Percentiles rank a stretch among this genome's conserved stretches.
These are phyloP conservation scores for Lasiodiplodia sp. DNA, from an alignment of 2,329 filamentous ascomycete species.

Conservation along the genomic window DNA sequence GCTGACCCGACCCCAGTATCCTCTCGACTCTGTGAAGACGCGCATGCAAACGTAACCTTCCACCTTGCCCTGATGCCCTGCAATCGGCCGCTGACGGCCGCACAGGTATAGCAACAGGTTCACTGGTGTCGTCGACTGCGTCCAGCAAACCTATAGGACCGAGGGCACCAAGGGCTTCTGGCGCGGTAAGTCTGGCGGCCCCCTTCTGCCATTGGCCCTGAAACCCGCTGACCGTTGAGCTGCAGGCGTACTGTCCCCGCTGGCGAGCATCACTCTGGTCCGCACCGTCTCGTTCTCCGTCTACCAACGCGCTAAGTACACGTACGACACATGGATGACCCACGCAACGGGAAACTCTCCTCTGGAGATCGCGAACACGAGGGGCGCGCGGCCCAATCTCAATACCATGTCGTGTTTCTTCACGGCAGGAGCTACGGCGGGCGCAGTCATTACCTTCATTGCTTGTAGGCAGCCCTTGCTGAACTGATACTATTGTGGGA, in stretches of 20 bases:
- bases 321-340: slow-evolving; percentile 74
- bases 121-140: slow-evolving; percentile 75
- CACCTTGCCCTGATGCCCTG: neutral
- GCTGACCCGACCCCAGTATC: slow-evolving; percentile 62
- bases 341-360: slow-evolving; percentile 72
- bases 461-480: slow-evolving; percentile 62
- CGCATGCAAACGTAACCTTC: slow-evolving; percentile 76
- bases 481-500: neutral
- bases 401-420: slow-evolving; percentile 80
- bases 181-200: slow-evolving; percentile 55
- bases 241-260: slow-evolving; percentile 77
- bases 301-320: slow-evolving; percentile 79
- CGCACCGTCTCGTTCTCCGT: slow-evolving; percentile 81
- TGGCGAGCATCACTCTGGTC: slow-evolving; percentile 79
- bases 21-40: slow-evolving; percentile 87
- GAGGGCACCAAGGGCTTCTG: slow-evolving; percentile 60
- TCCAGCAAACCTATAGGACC: slow-evolving; percentile 73
- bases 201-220: slow-evolving; percentile 29
- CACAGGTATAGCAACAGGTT: slow-evolving; percentile 66
- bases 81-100: slow-evolving; percentile 33
- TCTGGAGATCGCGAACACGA: slow-evolving; percentile 73
- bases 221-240: neutral
- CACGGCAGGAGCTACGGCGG: slow-evolving; percentile 78
- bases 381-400: slow-evolving; percentile 73
- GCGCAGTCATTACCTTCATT: slow-evolving; percentile 79